Base-by-base conservation (phyloP, 2,329 filamentous ascomycete species). In the Didymella segeticola region DNA sequence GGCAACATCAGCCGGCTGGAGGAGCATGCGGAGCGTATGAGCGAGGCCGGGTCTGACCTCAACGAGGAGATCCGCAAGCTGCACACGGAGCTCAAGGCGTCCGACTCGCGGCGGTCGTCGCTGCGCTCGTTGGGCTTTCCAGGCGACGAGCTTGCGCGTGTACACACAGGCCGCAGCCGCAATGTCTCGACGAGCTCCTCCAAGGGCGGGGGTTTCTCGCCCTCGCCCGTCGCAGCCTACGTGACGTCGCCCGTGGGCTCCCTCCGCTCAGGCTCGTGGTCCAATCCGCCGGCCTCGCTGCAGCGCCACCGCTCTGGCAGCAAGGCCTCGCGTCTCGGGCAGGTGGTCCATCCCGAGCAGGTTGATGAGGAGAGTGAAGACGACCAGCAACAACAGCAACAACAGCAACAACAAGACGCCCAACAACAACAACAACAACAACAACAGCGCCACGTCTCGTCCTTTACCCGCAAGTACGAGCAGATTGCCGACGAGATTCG, bases 51-150 rank as follows among this genome's bases (percentile, higher is more conserved):
- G 39, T 89, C 87, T 58, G 90, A 89, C 57, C 89, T 92, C 67
- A 89, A 89, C 65, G 85, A 89, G 77, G 89, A 90, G 63, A 93
- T 92, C 64, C 84, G 88, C 54, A 85, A 88, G 67, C 80, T 91
- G 61, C 86, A 90, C 73, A 80, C 85, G 56, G 86, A 90, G 73
- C 79, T 89, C 68, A 90, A 90, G 75, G 82, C 85, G 61, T 84
- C 80, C 68, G 88, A 89, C 68, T 90, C 86, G 68, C 81, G 84
- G 57, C 81, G 83, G 53, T 88, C 86, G 2, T 89, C 86, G 8
- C 78, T 86, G 43, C 78, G 85, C 37, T 84, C 83, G 17, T 78
- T 80, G 38, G 59, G 55, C 9, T 84, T 83, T 19, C 43, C 41
- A 3, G 52, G 61, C 26, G 60, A 60, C 43, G 70, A 74, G 47